Conservation (phyloP, 352 stramenopile species). For the Pythium monospermum region DNA sequence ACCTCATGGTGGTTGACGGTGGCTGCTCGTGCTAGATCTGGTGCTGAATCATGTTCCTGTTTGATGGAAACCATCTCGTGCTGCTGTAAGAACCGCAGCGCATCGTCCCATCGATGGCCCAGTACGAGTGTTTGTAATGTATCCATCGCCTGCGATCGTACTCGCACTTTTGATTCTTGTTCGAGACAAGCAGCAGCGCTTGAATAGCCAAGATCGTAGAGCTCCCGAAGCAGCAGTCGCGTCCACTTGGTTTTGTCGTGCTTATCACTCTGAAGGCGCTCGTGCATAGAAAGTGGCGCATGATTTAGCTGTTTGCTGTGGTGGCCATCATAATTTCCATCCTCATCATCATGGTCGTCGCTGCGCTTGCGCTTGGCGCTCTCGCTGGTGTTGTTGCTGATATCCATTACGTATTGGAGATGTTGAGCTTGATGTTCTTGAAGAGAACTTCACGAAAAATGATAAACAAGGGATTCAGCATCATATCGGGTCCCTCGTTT, state of each 20-base stretch:
- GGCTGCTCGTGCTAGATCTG: not conserved
- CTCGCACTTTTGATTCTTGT: conserved; percentile 45
- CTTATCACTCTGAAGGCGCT: conserved; percentile 12
- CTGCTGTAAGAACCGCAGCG: conserved; percentile 33
- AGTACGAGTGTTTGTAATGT: conserved; percentile 37
- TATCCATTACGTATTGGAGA: too few relatives aligned
- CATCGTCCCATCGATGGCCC: conserved; percentile 44
- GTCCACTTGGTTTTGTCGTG: conserved; percentile 52
- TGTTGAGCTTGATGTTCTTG: conserved; percentile 5
- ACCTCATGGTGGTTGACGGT: not conserved
- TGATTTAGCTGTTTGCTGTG: not conserved
- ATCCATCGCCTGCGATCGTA: conserved; percentile 54
- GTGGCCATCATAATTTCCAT: not conserved
- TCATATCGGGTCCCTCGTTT: too few relatives aligned
- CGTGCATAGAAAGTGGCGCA: not conserved
- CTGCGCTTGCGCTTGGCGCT: conserved; percentile 23
- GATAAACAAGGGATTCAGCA: too few relatives aligned
- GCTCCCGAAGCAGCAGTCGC: conserved; percentile 62
- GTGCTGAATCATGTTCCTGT: not conserved
- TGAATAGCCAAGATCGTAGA: conserved; percentile 63
- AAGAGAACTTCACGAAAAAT: too few relatives aligned
- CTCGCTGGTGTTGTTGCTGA: not conserved
- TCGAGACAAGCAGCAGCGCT: conserved; percentile 43
- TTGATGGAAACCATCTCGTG: not conserved
- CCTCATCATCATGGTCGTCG: conserved; percentile 3